Percentiles rank a stretch among this genome's conserved stretches.
These are phyloP conservation scores for Lepidium africanum DNA, from an alignment of 345 rosid species.

Conservation along the genomic window DNA sequence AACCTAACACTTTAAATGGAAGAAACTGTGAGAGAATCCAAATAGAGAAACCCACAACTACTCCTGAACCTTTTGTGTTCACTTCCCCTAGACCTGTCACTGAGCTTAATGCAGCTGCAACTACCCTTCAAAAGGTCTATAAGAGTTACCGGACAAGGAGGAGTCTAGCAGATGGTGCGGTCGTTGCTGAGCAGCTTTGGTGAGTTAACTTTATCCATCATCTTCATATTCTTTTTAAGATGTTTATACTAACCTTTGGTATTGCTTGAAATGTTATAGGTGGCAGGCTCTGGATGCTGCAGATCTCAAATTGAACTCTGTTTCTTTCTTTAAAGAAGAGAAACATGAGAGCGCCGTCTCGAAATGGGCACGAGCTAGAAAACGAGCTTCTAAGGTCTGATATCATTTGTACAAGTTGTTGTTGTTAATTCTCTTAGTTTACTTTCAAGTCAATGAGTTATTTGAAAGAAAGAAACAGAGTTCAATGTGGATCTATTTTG, in stretches of 20 bases:
- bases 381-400: slow-evolving; percentile 58
- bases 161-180: slow-evolving; percentile 73
- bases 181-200: slow-evolving; percentile 67
- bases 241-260: not conserved
- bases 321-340: slow-evolving; percentile 51
- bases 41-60: slow-evolving; percentile 34
- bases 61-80: slow-evolving; percentile 38
- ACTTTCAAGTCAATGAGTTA: not conserved
- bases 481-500: not conserved
- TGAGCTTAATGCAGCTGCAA: slow-evolving; percentile 75
- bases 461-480: no score
- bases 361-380: slow-evolving; percentile 57
- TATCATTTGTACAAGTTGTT: not conserved
- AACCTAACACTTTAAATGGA: slow-evolving; percentile 6
- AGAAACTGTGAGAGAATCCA: slow-evolving; percentile 27
- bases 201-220: slow-evolving; percentile 24
- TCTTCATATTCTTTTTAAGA: not conserved
- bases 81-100: slow-evolving; percentile 49
- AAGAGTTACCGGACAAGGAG: slow-evolving; percentile 89
- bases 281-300: slow-evolving; percentile 63
- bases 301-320: slow-evolving; percentile 39
- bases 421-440: not conserved
- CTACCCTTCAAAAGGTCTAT: slow-evolving; percentile 74
- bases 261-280: slow-evolving; percentile 27
- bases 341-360: slow-evolving; percentile 54